Evolutionary conservation across 805 yeast species (phyloP).

Genomic region (Saturnispora serradocipensis): DNA sequence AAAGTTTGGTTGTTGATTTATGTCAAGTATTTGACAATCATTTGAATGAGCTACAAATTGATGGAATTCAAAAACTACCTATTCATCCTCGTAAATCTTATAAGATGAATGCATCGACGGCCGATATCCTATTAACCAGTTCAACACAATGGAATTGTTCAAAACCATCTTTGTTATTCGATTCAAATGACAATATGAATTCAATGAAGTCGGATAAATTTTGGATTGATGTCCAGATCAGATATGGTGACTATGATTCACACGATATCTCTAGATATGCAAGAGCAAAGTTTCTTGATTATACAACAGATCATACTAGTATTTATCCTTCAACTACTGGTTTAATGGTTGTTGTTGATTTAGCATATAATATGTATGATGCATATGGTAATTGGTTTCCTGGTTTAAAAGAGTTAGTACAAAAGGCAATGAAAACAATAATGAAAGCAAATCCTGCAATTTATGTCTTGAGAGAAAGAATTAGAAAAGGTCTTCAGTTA

Average conservation of each 20-base stretch:
- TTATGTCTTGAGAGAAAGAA: slow-evolving; percentile 84
- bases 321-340: slow-evolving; percentile 93
- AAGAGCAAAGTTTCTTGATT: slow-evolving; percentile 85
- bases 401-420: slow-evolving; percentile 82
- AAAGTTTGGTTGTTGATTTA: slow-evolving; percentile 83
- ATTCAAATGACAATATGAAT: slow-evolving; percentile 54
- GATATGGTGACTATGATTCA: slow-evolving; percentile 97
- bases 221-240: slow-evolving; percentile 91
- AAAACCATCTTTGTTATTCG: slow-evolving; percentile 71
- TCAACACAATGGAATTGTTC: slow-evolving; percentile 76
- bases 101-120: slow-evolving; percentile 92
- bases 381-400: slow-evolving; percentile 98
- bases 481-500: slow-evolving; percentile 86
- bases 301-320: slow-evolving; percentile 78
- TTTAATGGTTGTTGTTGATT: slow-evolving; percentile 77
- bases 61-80: slow-evolving; percentile 78
- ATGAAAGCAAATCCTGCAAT: slow-evolving; percentile 94
- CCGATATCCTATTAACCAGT: slow-evolving; percentile 75
- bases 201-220: slow-evolving; percentile 56
- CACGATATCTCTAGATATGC: slow-evolving; percentile 94
- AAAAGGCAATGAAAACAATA: slow-evolving; percentile 84
- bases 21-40: slow-evolving; percentile 90
- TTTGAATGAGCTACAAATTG: slow-evolving; percentile 73
- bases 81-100: slow-evolving; percentile 97
- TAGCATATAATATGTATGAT: slow-evolving; percentile 93